Percentiles rank a stretch among this genome's conserved stretches.
phyloP scores from a whole-genome alignment of 257 asterid species.

The Coffea canephora region DNA sequence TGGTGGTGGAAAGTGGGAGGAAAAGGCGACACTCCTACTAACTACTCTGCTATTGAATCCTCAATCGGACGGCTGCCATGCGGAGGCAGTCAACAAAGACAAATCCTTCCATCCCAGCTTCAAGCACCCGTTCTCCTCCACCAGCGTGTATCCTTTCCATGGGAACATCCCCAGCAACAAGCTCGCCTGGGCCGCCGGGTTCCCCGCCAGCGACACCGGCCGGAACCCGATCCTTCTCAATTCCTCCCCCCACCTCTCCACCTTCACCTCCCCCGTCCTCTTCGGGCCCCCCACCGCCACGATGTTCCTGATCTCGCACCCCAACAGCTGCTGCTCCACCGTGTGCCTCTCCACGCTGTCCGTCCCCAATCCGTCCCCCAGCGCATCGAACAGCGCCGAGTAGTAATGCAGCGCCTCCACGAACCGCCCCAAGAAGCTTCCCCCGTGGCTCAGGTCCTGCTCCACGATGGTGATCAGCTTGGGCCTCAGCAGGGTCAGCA shows the following conservation, averaged over 20 bases:
- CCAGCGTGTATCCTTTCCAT: slow-evolving; percentile 83
- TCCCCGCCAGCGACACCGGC: slow-evolving; percentile 76
- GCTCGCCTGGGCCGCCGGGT: slow-evolving; percentile 75
- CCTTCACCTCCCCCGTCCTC: slow-evolving; percentile 66
- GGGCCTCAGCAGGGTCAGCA: slow-evolving; percentile 52
- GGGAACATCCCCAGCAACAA: slow-evolving; percentile 91
- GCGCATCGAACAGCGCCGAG: slow-evolving; percentile 80
- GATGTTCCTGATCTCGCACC: slow-evolving; percentile 78
- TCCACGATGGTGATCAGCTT: slow-evolving; percentile 75
- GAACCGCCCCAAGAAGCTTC: slow-evolving; percentile 64
- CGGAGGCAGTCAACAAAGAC: slow-evolving; percentile 84
- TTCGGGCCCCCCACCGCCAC: slow-evolving; percentile 89
- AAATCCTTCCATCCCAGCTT: slow-evolving; percentile 91
- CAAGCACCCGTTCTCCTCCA: slow-evolving; percentile 80
- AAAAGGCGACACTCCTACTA: no score
- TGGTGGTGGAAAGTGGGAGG: no score
- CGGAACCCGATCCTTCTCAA: slow-evolving; percentile 53
- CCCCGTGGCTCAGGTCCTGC: slow-evolving; percentile 72
- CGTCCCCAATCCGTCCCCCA: slow-evolving; percentile 66
- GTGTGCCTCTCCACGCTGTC: slow-evolving; percentile 82
- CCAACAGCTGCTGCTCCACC: slow-evolving; percentile 88
- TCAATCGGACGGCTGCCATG: slow-evolving; percentile 76
- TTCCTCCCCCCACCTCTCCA: slow-evolving; percentile 83
- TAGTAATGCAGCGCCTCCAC: slow-evolving; percentile 88
- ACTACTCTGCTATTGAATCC: no score